Base-by-base conservation (phyloP, 352 stramenopile genomes). In the Phytophthora pini region DNA sequence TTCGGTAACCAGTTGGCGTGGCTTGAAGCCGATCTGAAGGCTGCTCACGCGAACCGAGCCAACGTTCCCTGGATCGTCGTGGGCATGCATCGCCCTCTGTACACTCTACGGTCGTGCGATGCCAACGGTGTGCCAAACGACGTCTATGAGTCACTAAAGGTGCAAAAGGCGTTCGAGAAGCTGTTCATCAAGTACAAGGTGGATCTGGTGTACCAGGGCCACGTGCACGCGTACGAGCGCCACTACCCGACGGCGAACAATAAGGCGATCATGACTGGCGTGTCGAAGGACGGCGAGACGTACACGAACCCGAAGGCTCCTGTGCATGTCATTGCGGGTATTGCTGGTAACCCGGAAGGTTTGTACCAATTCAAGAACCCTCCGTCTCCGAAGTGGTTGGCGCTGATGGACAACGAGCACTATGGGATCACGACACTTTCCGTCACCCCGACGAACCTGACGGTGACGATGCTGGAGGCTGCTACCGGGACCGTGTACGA, bases 141-240 rank as follows among this genome's bases (percentile, higher is more conserved):
- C 7, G 45, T 57, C 11, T 60, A 55, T 13, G 47, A 79, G 9
- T 46, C 75, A 5, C 39, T 60, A 6, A 36, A 56, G 8, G 54
- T 84, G 22, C 77, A 87, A 17, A 26, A 70, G 9, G 69, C 77
- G 0, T 87, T 87, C 39, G 78, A 87, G 59, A 76, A 15, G 12
- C 56, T 87, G 2, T 84, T 87, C 47, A 73, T 87, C 61, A 20
- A 20, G 17, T 20, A 20, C 17, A 20, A 20, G 17, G 17, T 20
- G 17, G 17, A 20, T 20, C 17, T 20, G 17, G 17, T 20, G 17
- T 20, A 20, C 17, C 17, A 20, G 17, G 17, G 17, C 17, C 17
- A 20, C 17, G 17, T 20, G 17, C 17, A 20, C 17, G 17, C 17
- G 17, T 20, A 20, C 17, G 17, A 20, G 0, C 17, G 17, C 17